Base-by-base conservation (phyloP, 2,329 filamentous ascomycete species). In the Helotiales sp. region DNA sequence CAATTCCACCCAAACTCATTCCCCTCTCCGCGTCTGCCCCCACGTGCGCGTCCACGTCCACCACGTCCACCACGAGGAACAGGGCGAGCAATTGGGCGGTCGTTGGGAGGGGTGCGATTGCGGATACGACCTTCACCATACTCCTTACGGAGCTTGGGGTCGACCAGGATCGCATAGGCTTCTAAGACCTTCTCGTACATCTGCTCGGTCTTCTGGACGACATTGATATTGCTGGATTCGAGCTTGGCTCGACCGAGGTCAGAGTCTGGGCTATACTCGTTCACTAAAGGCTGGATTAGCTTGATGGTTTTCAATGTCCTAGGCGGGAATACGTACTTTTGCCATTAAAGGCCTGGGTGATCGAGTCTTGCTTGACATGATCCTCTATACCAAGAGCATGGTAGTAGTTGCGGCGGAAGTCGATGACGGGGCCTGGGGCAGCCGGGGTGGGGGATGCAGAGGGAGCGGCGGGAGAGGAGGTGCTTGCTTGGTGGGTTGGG, bases 121-220 rank as follows among this genome's bases (percentile, higher is more conserved):
- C 58, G 26, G 32, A 50, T 30, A 11, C 63, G 63, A 20, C 37
- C 37, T 2, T 1, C 37, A 50, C 61, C 63, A 26, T 65, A 65
- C 15, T 65, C 4, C 6, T 32, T 20, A 10, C 63, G 63, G 24
- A 65, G 47, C 8, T 15, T 1, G 6, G 57, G 55, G 13, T 57
- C 26, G 49, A 49, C 54, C 1, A 61, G 55, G 57, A 65, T 45
- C 3, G 30, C 11, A 15, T 34, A 26, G 20, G 63, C 63, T 15
- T 34, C 10, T 5, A 24, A 22, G 50, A 34, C 22, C 22, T 22
- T 28, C 20, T 61, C 10, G 43, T 30, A 61, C 4, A 13, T 17
- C 24, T 32, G 26, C 34, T 37, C 13, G 5, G 34, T 37, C 15
- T 43, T 40, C 5, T 45, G 28, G 1, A 50, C 11, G 28, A 52